phyloP scores from a whole-genome alignment of 352 stramenopile genomes.

The Globisporangium canariense region DNA sequence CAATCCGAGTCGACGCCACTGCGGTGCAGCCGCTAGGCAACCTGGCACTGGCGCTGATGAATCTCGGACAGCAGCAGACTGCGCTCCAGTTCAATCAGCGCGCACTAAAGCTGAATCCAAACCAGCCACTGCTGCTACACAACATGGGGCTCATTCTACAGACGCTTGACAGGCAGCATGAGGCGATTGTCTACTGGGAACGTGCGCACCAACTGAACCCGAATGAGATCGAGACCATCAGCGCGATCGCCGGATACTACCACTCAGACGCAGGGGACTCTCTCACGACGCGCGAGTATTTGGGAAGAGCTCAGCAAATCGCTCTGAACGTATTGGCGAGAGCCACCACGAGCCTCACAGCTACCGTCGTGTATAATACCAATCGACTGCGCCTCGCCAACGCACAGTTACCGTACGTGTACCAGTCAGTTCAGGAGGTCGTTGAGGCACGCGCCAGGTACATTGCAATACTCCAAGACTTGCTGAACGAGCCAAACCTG shows the following conservation, averaged over 20 bases:
- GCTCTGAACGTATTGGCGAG: background rate
- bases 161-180: background rate
- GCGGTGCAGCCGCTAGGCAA: slow-evolving; percentile 23
- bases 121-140: slow-evolving; percentile 23
- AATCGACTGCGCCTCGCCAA: slow-evolving; percentile 23
- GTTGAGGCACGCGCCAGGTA: slow-evolving; percentile 12
- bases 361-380: background rate
- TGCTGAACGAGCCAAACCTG: slow-evolving; percentile 8
- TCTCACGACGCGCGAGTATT: background rate
- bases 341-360: background rate
- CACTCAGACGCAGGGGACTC: slow-evolving; percentile 19
- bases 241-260: slow-evolving; percentile 22
- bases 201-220: slow-evolving; percentile 11
- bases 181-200: slow-evolving; percentile 18
- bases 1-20: slow-evolving; percentile 5
- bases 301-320: background rate
- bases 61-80: slow-evolving; percentile 5
- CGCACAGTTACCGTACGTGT: slow-evolving; percentile 25
- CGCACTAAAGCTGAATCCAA: slow-evolving; percentile 16
- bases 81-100: slow-evolving; percentile 16
- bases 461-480: slow-evolving; percentile 10
- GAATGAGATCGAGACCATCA: slow-evolving; percentile 11
- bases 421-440: slow-evolving; percentile 22
- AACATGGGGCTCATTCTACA: slow-evolving; percentile 26
- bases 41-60: slow-evolving; percentile 16